These are phyloP conservation scores for Pouteria glomerata DNA, from an alignment of 148 eudicot genomes.

Conservation along the genomic window DNA sequence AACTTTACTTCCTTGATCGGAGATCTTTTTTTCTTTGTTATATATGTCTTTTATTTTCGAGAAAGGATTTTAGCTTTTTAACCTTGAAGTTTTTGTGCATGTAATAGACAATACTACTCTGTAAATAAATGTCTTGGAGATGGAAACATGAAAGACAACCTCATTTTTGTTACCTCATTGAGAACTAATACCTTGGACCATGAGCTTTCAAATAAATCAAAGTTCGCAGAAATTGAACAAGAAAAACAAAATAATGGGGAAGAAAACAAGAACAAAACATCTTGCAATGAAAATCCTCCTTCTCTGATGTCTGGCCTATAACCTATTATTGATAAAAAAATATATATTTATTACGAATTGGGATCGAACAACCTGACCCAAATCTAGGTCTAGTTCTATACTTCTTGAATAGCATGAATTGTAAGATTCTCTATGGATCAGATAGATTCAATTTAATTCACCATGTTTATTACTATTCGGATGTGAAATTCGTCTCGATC, in stretches of 20 bases:
- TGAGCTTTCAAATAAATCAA: not conserved
- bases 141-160: conserved; percentile 7
- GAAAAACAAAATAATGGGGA: not conserved
- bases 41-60: conserved; percentile 3
- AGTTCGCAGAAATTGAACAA: not conserved
- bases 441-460: too few relatives aligned
- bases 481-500: too few relatives aligned
- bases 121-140: conserved; percentile 14
- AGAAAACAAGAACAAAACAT: not conserved
- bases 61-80: not conserved
- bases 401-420: too few relatives aligned
- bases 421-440: too few relatives aligned
- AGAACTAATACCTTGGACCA: not conserved
- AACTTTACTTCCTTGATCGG: conserved; percentile 20
- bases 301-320: not conserved
- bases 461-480: too few relatives aligned
- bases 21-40: conserved; percentile 7
- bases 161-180: conserved; percentile 5
- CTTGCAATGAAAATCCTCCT: not conserved
- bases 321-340: not conserved
- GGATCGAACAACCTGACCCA: not conserved
- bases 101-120: conserved; percentile 7
- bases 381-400: too few relatives aligned
- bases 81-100: not conserved
- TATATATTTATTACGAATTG: too few relatives aligned